These are phyloP conservation scores for Pythium rhizo-oryzae DNA, from an alignment of 352 stramenopile species.

Conservation along the genomic window DNA sequence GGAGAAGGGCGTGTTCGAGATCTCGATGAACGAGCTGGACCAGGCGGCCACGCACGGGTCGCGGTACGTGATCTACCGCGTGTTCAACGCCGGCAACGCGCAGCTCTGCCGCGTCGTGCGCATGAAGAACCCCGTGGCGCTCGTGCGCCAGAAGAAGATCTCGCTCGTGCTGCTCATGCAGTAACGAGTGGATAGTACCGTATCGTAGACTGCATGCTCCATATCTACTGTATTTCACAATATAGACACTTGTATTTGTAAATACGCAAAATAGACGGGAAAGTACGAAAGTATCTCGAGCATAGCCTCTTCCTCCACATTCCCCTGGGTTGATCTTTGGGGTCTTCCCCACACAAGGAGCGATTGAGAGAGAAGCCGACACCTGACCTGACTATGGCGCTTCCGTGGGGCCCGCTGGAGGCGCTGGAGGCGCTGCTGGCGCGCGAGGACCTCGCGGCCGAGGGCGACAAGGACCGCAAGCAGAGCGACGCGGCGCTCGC, in stretches of 20 bases:
- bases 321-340: conserved; percentile 20
- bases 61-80: conserved; percentile 83
- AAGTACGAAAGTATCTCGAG: too few species aligned
- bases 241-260: conserved; percentile 3
- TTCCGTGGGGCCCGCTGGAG: conserved; percentile 56
- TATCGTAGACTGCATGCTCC: conserved; percentile 7
- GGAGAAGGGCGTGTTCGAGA: conserved; percentile 89
- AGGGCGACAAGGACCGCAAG: conserved; percentile 48
- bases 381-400: too few species aligned
- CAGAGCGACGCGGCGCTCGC: conserved; percentile 50
- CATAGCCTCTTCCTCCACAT: background rate
- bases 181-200: conserved; percentile 25
- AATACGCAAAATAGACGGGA: background rate
- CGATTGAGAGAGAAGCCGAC: background rate
- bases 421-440: conserved; percentile 47
- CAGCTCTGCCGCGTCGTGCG: conserved; percentile 74
- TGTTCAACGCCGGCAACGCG: conserved; percentile 82
- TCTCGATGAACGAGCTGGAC: conserved; percentile 90
- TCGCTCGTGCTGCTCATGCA: conserved; percentile 82
- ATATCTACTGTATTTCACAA: background rate
- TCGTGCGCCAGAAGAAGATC: conserved; percentile 85
- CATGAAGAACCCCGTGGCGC: conserved; percentile 82
- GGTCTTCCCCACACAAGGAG: background rate
- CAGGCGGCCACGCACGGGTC: conserved; percentile 77
- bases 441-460: conserved; percentile 37